Conservation (phyloP, 257 asterid genomes). For the Capsicum pubescens region DNA sequence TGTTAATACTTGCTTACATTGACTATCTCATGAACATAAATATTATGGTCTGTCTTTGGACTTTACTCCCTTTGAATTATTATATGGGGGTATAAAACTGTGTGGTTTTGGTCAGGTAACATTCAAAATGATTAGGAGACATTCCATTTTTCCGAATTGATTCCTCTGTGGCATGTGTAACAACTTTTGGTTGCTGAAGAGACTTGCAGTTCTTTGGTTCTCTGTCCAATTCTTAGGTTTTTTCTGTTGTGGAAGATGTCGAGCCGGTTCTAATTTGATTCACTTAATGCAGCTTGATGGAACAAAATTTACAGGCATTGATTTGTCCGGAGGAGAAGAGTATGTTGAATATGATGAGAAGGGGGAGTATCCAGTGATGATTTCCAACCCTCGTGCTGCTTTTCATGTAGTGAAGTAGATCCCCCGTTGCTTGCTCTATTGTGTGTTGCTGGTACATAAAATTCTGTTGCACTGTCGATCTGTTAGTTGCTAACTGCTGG, state of each 20-base stretch:
- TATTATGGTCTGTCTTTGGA: not conserved
- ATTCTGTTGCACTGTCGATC: not conserved
- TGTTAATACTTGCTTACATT: not conserved
- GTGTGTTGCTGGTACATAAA: not conserved
- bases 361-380: constrained; percentile 91
- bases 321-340: constrained; percentile 80
- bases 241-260: not conserved
- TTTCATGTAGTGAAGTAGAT: constrained; percentile 65
- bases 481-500: constrained; percentile 15
- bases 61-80: not conserved
- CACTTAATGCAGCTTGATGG: constrained; percentile 61
- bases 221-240: not conserved
- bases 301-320: constrained; percentile 66
- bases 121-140: not conserved
- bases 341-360: constrained; percentile 85
- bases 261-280: not conserved
- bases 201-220: not conserved
- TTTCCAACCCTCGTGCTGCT: constrained; percentile 70
- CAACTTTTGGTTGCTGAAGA: not conserved
- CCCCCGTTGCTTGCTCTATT: not conserved
- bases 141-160: not conserved
- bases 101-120: not conserved
- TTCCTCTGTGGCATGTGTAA: not conserved
- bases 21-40: not conserved
- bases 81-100: not conserved